Evolutionary conservation across 192 early-diverging fungal genomes (phyloP).

Genomic region (Coemansia sp.): DNA sequence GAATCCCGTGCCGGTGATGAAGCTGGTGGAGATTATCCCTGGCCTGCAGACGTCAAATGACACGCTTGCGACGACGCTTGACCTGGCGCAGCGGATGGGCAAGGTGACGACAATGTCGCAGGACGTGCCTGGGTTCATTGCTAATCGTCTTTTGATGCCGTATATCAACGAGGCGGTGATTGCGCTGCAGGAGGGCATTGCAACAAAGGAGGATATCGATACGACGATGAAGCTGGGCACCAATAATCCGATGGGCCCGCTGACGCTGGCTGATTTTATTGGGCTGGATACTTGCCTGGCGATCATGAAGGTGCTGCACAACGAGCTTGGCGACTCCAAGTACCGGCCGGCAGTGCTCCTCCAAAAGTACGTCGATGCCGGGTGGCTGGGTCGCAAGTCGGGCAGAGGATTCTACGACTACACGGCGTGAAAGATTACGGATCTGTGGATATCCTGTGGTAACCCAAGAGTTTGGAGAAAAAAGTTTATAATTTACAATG

Average conservation of each 20-base stretch:
- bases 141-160: conserved; percentile 96
- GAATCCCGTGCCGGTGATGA: conserved; percentile 98
- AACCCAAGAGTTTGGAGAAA: too few relatives aligned
- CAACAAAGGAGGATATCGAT: conserved; percentile 92
- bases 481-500: too few relatives aligned
- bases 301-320: conserved; percentile 93
- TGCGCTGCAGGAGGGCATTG: conserved; percentile 83
- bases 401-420: conserved; percentile 92
- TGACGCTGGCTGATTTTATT: conserved; percentile 96
- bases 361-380: conserved; percentile 94
- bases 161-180: conserved; percentile 98
- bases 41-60: conserved; percentile 77
- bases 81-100: conserved; percentile 80
- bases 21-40: conserved; percentile 94
- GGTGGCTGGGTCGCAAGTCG: conserved; percentile 91
- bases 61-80: conserved; percentile 71
- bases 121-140: conserved; percentile 96
- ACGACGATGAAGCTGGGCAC: conserved; percentile 97
- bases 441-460: too few relatives aligned
- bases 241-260: conserved; percentile 97
- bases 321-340: conserved; percentile 89
- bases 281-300: conserved; percentile 97
- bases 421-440: neutral
- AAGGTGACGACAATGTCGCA: conserved; percentile 86
- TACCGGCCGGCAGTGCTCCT: conserved; percentile 91